Evolutionary conservation across 2,329 filamentous ascomycete genomes (phyloP).

Genomic region (Teratosphaeria destructans): DNA sequence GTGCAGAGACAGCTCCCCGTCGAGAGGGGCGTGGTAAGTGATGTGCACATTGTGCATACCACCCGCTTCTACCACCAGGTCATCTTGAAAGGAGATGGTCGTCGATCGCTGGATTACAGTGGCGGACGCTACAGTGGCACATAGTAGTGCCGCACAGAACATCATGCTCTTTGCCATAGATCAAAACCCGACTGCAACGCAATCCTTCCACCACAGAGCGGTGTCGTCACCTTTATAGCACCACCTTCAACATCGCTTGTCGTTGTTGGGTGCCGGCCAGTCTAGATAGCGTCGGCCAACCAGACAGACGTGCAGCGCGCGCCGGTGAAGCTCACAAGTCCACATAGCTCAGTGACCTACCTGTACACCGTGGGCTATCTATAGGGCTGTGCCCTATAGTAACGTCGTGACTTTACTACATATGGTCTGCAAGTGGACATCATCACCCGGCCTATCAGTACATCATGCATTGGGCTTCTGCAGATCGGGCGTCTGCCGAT

Average conservation of each 20-base stretch:
- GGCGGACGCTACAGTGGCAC: background rate
- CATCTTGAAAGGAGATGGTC: conserved; percentile 15
- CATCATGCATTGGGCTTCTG: background rate
- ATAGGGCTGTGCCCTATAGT: background rate
- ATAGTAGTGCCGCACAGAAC: background rate
- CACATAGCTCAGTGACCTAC: too few species aligned
- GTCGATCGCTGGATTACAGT: background rate
- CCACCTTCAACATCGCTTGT: background rate
- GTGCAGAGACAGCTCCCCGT: conserved; percentile 35
- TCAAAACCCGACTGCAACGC: background rate
- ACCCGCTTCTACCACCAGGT: conserved; percentile 19
- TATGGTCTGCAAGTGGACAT: background rate
- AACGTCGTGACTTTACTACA: background rate
- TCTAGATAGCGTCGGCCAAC: too few species aligned
- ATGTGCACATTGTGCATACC: conserved; percentile 42
- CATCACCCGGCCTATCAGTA: background rate
- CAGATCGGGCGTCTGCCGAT: background rate
- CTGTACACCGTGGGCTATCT: background rate
- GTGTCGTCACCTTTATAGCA: background rate
- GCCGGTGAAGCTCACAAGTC: too few species aligned
- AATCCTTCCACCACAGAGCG: background rate
- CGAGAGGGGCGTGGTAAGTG: conserved; percentile 31
- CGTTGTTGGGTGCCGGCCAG: background rate
- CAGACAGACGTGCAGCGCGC: too few species aligned
- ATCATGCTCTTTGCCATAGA: background rate